Conservation (phyloP, 2,329 filamentous ascomycete species). For the Mollisiaceae sp. region DNA sequence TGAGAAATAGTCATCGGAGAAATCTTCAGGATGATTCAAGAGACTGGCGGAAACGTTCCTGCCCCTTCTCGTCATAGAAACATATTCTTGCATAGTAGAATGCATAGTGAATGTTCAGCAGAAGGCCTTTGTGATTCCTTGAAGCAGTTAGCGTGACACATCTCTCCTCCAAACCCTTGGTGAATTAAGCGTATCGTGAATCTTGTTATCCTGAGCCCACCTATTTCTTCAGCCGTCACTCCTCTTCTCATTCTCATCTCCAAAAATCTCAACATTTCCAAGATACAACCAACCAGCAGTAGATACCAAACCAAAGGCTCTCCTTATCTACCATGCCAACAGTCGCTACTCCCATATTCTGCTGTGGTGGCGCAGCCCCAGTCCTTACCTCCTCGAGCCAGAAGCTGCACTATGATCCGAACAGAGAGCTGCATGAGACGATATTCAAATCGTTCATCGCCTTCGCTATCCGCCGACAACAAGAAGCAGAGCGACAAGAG, state of each 20-base stretch:
- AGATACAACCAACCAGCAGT: neutral
- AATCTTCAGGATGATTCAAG: neutral
- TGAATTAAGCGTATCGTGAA: neutral
- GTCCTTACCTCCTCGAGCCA: conserved; percentile 2
- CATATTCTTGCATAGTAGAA: neutral
- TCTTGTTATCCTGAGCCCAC: neutral
- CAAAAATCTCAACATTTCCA: neutral
- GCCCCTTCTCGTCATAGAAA: no score
- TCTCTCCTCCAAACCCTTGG: neutral
- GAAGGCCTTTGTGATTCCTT: neutral
- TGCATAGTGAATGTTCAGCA: neutral
- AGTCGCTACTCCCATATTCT: conserved; percentile 28
- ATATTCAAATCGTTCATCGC: conserved; percentile 32
- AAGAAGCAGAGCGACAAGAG: conserved; percentile 13
- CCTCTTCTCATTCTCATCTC: neutral
- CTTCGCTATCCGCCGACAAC: conserved; percentile 27
- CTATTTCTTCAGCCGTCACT: neutral
- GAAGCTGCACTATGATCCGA: conserved; percentile 33
- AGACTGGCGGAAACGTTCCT: no score
- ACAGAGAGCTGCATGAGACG: conserved; percentile 32
- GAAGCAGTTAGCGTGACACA: neutral
- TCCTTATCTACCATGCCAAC: neutral
- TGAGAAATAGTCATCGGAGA: neutral
- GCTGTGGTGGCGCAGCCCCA: conserved; percentile 28
- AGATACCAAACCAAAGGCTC: neutral